phyloP scores from a whole-genome alignment of 2,329 filamentous ascomycete species.

The Penicillium frequentans region DNA sequence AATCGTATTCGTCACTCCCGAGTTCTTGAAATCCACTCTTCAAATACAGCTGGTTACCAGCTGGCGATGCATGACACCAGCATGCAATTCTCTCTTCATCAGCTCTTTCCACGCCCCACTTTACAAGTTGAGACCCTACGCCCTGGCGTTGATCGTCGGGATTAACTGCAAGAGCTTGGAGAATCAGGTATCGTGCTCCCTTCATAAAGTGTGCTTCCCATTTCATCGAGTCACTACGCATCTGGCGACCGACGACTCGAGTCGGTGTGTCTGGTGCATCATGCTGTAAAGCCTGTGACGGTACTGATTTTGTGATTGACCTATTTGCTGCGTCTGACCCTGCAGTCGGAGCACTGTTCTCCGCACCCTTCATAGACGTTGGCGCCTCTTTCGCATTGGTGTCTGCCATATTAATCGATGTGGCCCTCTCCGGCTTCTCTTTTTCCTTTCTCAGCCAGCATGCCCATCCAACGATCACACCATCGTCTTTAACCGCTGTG shows the following conservation, averaged over 20 bases:
- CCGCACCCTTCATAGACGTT: not conserved
- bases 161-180: not conserved
- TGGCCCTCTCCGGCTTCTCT: not conserved
- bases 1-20: not conserved
- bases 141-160: not conserved
- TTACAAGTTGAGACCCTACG: not conserved
- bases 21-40: not conserved
- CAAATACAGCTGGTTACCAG: not conserved
- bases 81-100: not conserved
- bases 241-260: not conserved
- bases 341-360: not conserved
- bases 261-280: not conserved
- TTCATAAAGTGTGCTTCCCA: not conserved
- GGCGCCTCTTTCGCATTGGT: not conserved
- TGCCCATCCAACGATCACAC: not conserved
- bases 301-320: not conserved
- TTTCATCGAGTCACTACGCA: not conserved
- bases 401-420: not conserved
- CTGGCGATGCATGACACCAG: slow-evolving; percentile 1
- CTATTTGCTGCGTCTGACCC: not conserved
- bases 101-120: not conserved
- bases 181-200: not conserved
- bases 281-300: not conserved
- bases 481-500: not conserved
- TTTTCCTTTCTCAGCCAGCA: not conserved